Evolutionary conservation across 768 basidiomycete species (phyloP).

Genomic region (Boletus sp.): DNA sequence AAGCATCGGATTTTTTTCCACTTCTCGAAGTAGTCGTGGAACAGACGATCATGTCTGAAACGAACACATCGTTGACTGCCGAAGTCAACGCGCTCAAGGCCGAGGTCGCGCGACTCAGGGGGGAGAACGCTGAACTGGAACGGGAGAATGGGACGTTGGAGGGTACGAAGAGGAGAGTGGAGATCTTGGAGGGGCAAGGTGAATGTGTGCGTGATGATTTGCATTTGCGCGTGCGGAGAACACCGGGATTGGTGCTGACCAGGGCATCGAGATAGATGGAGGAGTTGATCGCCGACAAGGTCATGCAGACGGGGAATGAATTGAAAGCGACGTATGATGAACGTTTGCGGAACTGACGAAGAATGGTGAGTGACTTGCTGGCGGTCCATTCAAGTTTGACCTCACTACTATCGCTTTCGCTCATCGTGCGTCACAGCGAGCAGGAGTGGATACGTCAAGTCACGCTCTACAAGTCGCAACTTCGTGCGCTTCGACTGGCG

Average conservation of each 20-base stretch:
- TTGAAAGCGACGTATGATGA: constrained; percentile 97
- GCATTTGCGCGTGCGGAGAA: not conserved
- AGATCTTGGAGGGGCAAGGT: constrained; percentile 83
- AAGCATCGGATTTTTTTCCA: constrained; percentile 97
- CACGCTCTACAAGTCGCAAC: constrained; percentile 77
- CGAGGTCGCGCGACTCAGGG: constrained; percentile 68
- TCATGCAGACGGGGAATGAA: constrained; percentile 92
- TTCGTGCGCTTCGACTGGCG: constrained; percentile 84
- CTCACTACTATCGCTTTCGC: not conserved
- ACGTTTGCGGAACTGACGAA: constrained; percentile 90
- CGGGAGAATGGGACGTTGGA: constrained; percentile 67
- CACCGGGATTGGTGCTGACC: constrained; percentile 2
- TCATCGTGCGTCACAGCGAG: constrained; percentile 52
- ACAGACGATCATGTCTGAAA: constrained; percentile 77
- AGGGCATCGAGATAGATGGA: constrained; percentile 71
- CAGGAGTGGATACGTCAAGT: constrained; percentile 92
- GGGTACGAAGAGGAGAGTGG: constrained; percentile 68
- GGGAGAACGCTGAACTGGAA: constrained; percentile 81
- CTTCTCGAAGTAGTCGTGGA: constrained; percentile 94
- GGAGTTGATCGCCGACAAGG: constrained; percentile 82
- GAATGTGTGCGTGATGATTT: constrained; percentile 10
- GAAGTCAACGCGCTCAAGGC: constrained; percentile 75
- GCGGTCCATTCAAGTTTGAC: not conserved
- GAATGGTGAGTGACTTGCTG: constrained; percentile 61
- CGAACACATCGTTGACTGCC: constrained; percentile 34